Evolutionary conservation across 176 grass and related monocot species (phyloP), one percentile per base, ranked within the genome.

Genomic region (Avena insularis): DNA sequence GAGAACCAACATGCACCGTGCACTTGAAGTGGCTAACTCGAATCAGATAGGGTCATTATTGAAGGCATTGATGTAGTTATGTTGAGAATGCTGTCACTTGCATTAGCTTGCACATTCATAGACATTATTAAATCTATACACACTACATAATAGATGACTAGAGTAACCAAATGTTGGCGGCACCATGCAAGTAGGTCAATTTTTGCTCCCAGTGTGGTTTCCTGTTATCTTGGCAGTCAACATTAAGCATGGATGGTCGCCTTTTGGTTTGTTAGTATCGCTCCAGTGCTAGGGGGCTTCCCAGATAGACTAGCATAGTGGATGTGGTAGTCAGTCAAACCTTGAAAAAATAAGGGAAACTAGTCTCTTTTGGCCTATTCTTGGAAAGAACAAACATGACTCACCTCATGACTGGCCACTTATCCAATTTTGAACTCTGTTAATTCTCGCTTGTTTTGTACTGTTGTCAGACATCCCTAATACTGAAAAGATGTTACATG

Each of bases 21-120:
- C 5, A 31, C 38, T 29, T 62, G 27, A 72, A 36, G 43, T 48
- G 12, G 36, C 36, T 77, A 77, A 16, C 45, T 76, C 0, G 48
- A 88, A 46, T 67, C 6, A 12, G 60, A 33, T 33, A 66, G 12
- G 66, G 15, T 73, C 14, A 31, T 10, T 73, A 25, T 79, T 70
- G 17, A 38, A 38, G 48, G 15, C 20, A 8, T 25, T 66, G 31
- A 48, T 47, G 9, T 46, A 15, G 48, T 4, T 76, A 47, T 68
- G n/a, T 80, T 56, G 12, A 69, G 27, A 82, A 68, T 85, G 33
- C 21, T 85, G 76, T 75, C 36, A 38, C 68, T 12, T 71, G 11
- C 61, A 36, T 47, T 23, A 45, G 4, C 21, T 2, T 9, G 27
- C 17, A 60, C 77, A 48, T 3, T 14, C 38, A 45, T 27, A 23